phyloP scores from a whole-genome alignment of 139 green algal species.

The Ulvella scutata region DNA sequence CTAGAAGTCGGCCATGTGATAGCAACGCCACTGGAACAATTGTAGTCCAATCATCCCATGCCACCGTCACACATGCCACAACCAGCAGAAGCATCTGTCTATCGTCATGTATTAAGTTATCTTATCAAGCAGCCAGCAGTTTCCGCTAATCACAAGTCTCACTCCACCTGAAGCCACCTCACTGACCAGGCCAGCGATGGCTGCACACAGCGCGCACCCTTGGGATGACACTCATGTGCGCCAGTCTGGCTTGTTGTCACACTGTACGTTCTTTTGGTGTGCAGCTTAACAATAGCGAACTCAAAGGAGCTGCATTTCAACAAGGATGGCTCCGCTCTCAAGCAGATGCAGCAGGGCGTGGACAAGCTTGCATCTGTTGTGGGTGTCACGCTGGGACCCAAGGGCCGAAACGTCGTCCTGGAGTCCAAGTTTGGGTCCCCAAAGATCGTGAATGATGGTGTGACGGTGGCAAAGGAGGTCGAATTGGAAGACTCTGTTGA shows the following conservation, averaged over 20 bases:
- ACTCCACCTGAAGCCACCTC: no score
- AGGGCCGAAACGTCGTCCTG: conserved; percentile 97
- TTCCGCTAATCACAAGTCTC: no score
- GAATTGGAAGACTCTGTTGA: conserved; percentile 98
- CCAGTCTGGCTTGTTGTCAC: background rate
- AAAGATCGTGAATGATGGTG: conserved; percentile 98
- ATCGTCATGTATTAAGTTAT: no score
- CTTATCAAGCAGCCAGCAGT: no score
- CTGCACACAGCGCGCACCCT: no score
- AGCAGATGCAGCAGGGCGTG: conserved; percentile 90
- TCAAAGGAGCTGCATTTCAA: conserved; percentile 99
- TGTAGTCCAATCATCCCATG: no score
- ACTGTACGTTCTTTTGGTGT: background rate
- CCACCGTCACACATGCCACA: no score
- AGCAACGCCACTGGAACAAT: no score
- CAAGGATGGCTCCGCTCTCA: conserved; percentile 87
- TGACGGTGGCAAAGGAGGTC: conserved; percentile 87
- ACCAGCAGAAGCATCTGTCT: no score
- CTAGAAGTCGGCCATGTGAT: no score
- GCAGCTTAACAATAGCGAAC: conserved; percentile 15
- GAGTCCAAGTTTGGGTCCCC: conserved; percentile 98
- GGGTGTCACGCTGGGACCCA: conserved; percentile 97
- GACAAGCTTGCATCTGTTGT: conserved; percentile 97
- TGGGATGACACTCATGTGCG: no score
- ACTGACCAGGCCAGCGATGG: no score